Base-by-base conservation (phyloP, 2,329 filamentous ascomycete species). In the Fusarium armeniacum region DNA sequence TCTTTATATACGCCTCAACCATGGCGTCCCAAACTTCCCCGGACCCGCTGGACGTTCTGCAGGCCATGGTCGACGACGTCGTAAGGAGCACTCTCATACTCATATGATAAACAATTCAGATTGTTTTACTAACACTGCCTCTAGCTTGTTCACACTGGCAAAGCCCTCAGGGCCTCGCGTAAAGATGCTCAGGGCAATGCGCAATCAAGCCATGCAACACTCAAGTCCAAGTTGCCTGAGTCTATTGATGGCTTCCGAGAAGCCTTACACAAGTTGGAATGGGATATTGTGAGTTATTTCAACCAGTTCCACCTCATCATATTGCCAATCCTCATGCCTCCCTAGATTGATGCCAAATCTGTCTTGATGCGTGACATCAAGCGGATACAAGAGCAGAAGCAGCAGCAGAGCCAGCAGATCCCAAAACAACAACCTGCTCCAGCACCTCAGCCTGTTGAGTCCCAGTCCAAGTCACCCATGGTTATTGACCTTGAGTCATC, bases 71-170 rank as follows among this genome's bases (percentile, higher is more conserved):
- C 69, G 86, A 87, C 69, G 84, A 86, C 65, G 83, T 86, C 69
- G 87, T 89, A 76, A 77, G 86, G 78, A 33, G 51, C 38, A 40
- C 35, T 52, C 47, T 30, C 30, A 41, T 22, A 11, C 45, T 32
- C 47, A 49, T 20, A 35, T 20, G 36, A 35, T 45, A 16, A 33
- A 66, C 49, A 24, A 22, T 20, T 44, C 32, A 33, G 30, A n/a
- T 20, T 28, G 15, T n/a, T 35, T 61, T 32, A 54, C 69, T 67
- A 22, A 69, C 47, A 13, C 16, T 50, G 41, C 28, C 28, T 32
- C 35, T 40, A 90, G 87, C 83, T 89, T 28, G 81, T 90, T 16
- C 85, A 89, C 75, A 86, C 85, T 3, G 87, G 86, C 18, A 90
- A 87, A 74, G 85, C 86, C 20, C 78, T 89, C 15, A 85, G 81